Evolutionary conservation across 176 grass and related monocot species (phyloP).

Genomic region (Carex cristatella): DNA sequence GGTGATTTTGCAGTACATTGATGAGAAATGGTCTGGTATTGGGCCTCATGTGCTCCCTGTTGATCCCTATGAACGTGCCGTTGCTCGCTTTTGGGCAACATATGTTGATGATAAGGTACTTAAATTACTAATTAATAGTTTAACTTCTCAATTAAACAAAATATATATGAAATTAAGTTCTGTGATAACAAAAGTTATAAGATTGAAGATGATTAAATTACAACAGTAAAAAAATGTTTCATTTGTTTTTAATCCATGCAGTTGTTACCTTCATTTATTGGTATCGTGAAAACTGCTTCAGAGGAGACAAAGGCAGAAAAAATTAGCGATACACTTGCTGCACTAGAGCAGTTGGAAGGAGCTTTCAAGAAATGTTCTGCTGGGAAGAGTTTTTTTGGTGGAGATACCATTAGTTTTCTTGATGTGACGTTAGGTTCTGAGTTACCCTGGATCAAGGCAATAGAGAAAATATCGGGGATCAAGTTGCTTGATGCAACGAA

Average conservation of each 20-base stretch:
- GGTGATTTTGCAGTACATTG: constrained; percentile 24
- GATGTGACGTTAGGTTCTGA: constrained; percentile 35
- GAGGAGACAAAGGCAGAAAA: constrained; percentile 20
- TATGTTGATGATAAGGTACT: constrained; percentile 51
- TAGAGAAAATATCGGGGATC: constrained; percentile 22
- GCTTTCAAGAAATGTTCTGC: constrained; percentile 15
- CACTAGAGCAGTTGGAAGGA: constrained; percentile 21
- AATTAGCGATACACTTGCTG: not conserved
- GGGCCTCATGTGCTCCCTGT: constrained; percentile 3
- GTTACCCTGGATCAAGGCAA: constrained; percentile 31
- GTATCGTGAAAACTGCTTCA: not conserved
- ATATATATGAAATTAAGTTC: not conserved
- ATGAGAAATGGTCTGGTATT: constrained; percentile 3
- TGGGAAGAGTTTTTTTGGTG: constrained; percentile 2
- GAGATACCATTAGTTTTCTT: constrained; percentile 24
- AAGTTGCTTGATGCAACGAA: constrained; percentile 18
- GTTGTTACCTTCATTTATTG: not conserved
- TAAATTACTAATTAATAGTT: not conserved
- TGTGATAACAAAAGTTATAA: not conserved
- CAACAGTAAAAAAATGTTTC: not conserved
- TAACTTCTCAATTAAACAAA: not conserved
- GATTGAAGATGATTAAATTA: not conserved
- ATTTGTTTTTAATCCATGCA: not conserved
- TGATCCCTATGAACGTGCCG: constrained; percentile 21
- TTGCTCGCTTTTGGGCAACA: constrained; percentile 20